phyloP scores from a whole-genome alignment of 2,329 filamentous ascomycete genomes.

The Chaetomium sp. region DNA sequence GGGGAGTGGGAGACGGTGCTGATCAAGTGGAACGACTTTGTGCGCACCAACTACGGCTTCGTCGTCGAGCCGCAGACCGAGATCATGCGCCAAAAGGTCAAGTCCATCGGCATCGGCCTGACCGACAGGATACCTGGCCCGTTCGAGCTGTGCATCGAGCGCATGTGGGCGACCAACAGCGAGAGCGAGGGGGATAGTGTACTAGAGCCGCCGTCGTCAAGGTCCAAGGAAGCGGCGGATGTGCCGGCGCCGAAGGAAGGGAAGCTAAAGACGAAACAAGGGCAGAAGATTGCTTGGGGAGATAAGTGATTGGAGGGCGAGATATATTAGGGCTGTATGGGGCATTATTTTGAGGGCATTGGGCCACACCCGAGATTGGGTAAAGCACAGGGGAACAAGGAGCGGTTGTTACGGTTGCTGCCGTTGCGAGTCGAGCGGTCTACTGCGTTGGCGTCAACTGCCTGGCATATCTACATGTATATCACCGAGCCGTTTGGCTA shows the following conservation, averaged over 20 bases:
- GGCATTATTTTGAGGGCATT: neutral
- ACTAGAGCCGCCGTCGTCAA: conserved; percentile 24
- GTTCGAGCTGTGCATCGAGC: conserved; percentile 83
- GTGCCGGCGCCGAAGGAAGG: conserved; percentile 45
- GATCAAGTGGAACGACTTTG: conserved; percentile 89
- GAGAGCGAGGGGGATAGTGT: conserved; percentile 42
- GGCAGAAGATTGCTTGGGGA: conserved; percentile 48
- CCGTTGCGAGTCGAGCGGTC: neutral
- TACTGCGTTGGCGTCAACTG: neutral
- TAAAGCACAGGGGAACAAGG: neutral
- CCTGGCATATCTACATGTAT: neutral
- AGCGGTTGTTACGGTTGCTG: neutral
- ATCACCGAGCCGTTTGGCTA: neutral
- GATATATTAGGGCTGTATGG: neutral
- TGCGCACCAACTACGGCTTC: conserved; percentile 88
- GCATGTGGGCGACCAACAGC: conserved; percentile 88
- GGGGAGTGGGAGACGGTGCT: conserved; percentile 96
- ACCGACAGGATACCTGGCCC: conserved; percentile 87
- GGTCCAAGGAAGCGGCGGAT: conserved; percentile 42
- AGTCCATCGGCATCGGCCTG: conserved; percentile 81
- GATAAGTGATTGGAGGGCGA: conserved; percentile 32
- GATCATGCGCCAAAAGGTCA: conserved; percentile 82
- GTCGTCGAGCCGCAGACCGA: conserved; percentile 92
- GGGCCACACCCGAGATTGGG: neutral
- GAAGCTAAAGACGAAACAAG: conserved; percentile 37